Evolutionary conservation across 2,329 filamentous ascomycete genomes (phyloP).

Genomic region (Fonsecaea erecta): DNA sequence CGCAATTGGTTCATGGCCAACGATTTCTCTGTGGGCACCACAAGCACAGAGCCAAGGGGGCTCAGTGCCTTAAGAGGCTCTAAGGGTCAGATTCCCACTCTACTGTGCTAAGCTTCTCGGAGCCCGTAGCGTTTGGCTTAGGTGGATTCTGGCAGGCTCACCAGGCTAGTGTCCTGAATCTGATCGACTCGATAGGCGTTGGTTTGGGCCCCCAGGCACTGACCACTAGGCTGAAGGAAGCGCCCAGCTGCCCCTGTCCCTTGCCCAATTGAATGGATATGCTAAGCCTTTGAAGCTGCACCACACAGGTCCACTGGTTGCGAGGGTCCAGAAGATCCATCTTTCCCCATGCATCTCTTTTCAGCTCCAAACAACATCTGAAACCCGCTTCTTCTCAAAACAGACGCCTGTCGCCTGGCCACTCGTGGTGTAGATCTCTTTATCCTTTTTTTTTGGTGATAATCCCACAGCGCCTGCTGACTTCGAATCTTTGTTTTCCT

Average conservation of each 20-base stretch:
- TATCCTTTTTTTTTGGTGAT: slow-evolving; percentile 6
- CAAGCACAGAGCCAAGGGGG: background rate
- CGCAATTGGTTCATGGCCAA: slow-evolving; percentile 9
- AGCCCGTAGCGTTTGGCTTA: slow-evolving; percentile 16
- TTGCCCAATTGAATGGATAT: slow-evolving; percentile 7
- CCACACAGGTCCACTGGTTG: too few relatives aligned
- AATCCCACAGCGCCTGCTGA: slow-evolving; percentile 6
- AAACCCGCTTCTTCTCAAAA: slow-evolving; percentile 20
- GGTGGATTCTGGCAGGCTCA: background rate
- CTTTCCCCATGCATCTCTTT: slow-evolving; percentile 6
- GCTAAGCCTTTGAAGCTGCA: background rate
- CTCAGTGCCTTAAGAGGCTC: too few relatives aligned
- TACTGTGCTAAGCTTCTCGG: slow-evolving; percentile 24
- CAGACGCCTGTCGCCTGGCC: slow-evolving; percentile 17
- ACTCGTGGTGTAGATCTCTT: slow-evolving; percentile 1
- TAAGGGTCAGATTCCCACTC: background rate
- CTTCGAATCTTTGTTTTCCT: slow-evolving; percentile 3
- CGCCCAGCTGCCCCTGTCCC: slow-evolving; percentile 12
- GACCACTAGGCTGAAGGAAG: background rate
- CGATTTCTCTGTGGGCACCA: background rate
- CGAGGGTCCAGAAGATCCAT: slow-evolving; percentile 5
- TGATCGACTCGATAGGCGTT: background rate
- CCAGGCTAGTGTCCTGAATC: background rate
- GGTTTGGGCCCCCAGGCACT: slow-evolving; percentile 13
- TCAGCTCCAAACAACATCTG: slow-evolving; percentile 21